These are phyloP conservation scores for Saraca asoca DNA, from an alignment of 331 rosid genomes.

Conservation along the genomic window DNA sequence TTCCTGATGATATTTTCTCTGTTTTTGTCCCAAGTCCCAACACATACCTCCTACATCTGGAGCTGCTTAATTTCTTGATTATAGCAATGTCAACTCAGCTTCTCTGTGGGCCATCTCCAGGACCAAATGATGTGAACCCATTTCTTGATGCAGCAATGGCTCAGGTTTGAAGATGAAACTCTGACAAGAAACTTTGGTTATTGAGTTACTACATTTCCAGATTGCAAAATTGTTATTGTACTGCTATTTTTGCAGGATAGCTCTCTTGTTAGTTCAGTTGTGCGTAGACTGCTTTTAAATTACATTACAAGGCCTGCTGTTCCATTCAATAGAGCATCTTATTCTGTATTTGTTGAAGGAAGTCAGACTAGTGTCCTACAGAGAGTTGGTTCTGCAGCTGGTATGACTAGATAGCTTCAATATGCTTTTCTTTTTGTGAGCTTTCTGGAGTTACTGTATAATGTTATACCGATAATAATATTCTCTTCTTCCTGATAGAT, in stretches of 20 bases:
- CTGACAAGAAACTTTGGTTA: conserved; percentile 23
- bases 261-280: conserved; percentile 69
- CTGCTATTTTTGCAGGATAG: conserved; percentile 74
- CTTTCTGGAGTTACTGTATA: conserved; percentile 6
- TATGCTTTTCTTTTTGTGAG: conserved; percentile 18
- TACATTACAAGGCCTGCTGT: conserved; percentile 60
- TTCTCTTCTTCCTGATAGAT: conserved; percentile 28
- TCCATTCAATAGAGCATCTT: conserved; percentile 58
- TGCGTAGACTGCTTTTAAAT: conserved; percentile 68
- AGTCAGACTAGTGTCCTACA: conserved; percentile 88
- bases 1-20: conserved; percentile 41
- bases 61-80: conserved; percentile 91
- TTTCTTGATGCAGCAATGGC: conserved; percentile 90
- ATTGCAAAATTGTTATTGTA: conserved; percentile 28
- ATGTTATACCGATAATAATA: conserved; percentile 12
- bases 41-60: conserved; percentile 77
- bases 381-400: conserved; percentile 97
- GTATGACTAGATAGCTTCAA: conserved; percentile 42
- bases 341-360: conserved; percentile 74
- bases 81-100: conserved; percentile 97
- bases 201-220: conserved; percentile 22
- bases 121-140: conserved; percentile 79
- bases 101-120: conserved; percentile 95
- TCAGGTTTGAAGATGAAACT: conserved; percentile 67
- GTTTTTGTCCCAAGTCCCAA: conserved; percentile 44